phyloP scores from a whole-genome alignment of 2,329 filamentous ascomycete species.

The Penicillium sp. region DNA sequence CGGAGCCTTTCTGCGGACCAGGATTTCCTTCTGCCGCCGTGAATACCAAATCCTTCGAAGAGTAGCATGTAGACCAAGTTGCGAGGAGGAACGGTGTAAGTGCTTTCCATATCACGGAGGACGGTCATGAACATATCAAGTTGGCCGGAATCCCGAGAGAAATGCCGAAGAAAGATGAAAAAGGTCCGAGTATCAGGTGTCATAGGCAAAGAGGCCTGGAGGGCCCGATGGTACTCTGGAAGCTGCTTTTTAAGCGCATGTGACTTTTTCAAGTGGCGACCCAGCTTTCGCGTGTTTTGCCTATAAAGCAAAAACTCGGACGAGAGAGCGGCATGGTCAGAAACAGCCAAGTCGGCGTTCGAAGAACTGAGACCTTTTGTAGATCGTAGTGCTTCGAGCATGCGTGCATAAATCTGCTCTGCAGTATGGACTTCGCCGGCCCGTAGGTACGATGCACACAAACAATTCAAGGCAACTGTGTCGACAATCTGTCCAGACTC shows the following conservation, averaged over 20 bases:
- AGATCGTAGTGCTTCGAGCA: slow-evolving; percentile 61
- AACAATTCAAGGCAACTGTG: slow-evolving; percentile 76
- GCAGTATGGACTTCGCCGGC: slow-evolving; percentile 72
- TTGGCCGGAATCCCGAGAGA: slow-evolving; percentile 63
- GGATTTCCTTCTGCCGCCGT: slow-evolving; percentile 61
- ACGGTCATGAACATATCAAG: slow-evolving; percentile 65
- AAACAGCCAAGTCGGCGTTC: slow-evolving; percentile 10
- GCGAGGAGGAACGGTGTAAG: slow-evolving; percentile 62
- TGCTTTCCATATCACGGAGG: slow-evolving; percentile 71
- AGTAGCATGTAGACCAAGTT: slow-evolving; percentile 73
- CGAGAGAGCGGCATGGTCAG: slow-evolving; percentile 5
- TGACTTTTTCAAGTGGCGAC: slow-evolving; percentile 32
- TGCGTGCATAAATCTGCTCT: slow-evolving; percentile 73
- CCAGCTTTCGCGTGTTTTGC: not conserved
- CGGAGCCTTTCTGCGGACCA: slow-evolving; percentile 71
- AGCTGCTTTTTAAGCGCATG: slow-evolving; percentile 44
- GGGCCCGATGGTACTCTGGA: slow-evolving; percentile 51
- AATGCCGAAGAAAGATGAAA: slow-evolving; percentile 70
- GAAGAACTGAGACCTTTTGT: slow-evolving; percentile 29
- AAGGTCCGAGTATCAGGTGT: slow-evolving; percentile 75
- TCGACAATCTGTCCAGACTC: slow-evolving; percentile 81
- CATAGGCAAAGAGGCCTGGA: slow-evolving; percentile 63
- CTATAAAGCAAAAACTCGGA: slow-evolving; percentile 28
- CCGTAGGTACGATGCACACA: slow-evolving; percentile 71
- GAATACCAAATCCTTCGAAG: slow-evolving; percentile 72